Conservation (phyloP, 2,329 filamentous ascomycete species). For the Clonostachys solani region DNA sequence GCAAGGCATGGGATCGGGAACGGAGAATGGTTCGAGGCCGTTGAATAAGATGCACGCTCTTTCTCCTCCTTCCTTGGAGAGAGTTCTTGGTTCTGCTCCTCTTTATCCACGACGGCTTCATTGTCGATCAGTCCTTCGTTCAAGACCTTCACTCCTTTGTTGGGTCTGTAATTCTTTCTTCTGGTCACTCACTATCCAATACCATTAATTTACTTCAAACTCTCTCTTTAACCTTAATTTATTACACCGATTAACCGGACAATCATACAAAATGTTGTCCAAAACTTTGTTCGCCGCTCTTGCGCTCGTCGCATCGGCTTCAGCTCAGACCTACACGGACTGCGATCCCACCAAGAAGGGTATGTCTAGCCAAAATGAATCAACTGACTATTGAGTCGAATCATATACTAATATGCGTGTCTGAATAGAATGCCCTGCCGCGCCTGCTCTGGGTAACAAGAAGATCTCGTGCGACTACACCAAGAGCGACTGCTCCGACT, state of each 20-base stretch:
- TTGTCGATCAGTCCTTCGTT: too few species aligned
- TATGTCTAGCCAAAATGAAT: not conserved
- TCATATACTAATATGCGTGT: not conserved
- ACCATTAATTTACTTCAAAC: too few species aligned
- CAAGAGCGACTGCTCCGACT: conserved; percentile 59
- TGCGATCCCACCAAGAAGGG: not conserved
- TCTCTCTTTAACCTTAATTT: not conserved
- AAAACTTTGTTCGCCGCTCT: not conserved
- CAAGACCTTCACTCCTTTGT: too few species aligned
- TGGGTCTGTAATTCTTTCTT: too few species aligned
- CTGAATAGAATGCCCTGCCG: conserved; percentile 57
- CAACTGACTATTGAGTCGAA: not conserved
- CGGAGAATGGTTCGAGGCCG: too few species aligned
- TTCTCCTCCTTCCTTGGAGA: too few species aligned
- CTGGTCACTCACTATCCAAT: too few species aligned
- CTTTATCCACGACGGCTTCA: too few species aligned
- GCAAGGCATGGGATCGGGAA: too few species aligned
- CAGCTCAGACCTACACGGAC: not conserved
- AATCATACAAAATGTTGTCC: not conserved
- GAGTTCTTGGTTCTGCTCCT: too few species aligned
- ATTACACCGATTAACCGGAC: not conserved
- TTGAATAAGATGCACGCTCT: too few species aligned
- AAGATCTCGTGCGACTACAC: conserved; percentile 67
- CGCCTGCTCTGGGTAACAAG: conserved; percentile 69
- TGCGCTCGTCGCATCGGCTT: not conserved